Evolutionary conservation across 805 yeast genomes (phyloP), one percentile per base, ranked within the genome.

Genomic region (Blastobotrys chiropterorum): DNA sequence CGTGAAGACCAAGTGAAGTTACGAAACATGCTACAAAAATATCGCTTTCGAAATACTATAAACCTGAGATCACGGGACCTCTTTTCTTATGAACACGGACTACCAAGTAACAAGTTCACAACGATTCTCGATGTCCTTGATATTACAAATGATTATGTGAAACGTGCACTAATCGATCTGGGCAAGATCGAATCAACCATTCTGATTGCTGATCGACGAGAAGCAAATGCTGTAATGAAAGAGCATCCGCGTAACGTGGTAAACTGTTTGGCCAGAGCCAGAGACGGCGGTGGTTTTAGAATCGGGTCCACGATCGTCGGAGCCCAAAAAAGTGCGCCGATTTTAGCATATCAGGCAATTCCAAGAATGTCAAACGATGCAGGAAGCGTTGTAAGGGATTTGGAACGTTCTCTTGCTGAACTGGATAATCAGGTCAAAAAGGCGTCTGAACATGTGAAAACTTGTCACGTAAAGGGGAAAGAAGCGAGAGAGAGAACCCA

Each of bases 141-240:
- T 5, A 73, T 86, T 51, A 69, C 73, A 0, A 72, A 82, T 53
- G 80, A 78, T 42, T 75, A 76, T 40, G 74, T 83, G 6, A 74
- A 77, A 59, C 82, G 79, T 58, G 68, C 84, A 1, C 65, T 90
- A 45, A 82, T 90, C 48, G 96, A 87, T 66, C 57, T 74, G 13
- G 45, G 54, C 44, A 44, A 44, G 11, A 75, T 86, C 45, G 95
- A 90, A 61, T 72, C 76, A 8, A 69, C 77, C 0, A 69, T 85
- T 0, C 64, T 90, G 40, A 72, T 80, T 15, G 73, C 75, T 1
- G 71, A 80, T 49, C 72, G 81, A 56, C 58, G 63, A 1, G 75
- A 73, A 13, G 92, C 86, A 0, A 80, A 79, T 57, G 51, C 55
- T 0, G 64, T 73, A 15, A 62, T 82, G 50, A 64, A 69, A 34